These are phyloP conservation scores for Blastobotrys raffinosifermentans DNA, from an alignment of 1,139 yeast species.

Conservation along the genomic window DNA sequence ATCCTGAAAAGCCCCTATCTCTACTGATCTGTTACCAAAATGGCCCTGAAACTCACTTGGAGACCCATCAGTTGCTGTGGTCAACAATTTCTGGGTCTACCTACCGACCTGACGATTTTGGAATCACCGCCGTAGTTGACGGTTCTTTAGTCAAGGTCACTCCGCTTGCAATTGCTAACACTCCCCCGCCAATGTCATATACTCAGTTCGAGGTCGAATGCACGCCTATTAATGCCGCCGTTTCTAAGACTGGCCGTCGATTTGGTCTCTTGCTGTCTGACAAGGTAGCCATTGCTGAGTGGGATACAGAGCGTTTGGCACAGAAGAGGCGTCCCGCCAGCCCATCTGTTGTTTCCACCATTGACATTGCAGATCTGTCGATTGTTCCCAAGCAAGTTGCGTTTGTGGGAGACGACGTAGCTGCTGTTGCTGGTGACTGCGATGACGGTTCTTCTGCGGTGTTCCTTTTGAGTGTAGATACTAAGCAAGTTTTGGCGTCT, in stretches of 20 bases:
- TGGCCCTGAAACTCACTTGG: slow-evolving; percentile 37
- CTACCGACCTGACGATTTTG: slow-evolving; percentile 60
- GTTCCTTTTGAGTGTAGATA: slow-evolving; percentile 6
- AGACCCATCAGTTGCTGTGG: slow-evolving; percentile 64
- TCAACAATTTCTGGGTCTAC: slow-evolving; percentile 65
- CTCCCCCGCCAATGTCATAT: slow-evolving; percentile 90
- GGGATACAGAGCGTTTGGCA: slow-evolving; percentile 31
- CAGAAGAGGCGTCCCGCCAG: slow-evolving; percentile 22
- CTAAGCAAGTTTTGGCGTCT: slow-evolving; percentile 4
- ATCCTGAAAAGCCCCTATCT: slow-evolving; percentile 81
- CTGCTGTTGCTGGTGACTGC: slow-evolving; percentile 55
- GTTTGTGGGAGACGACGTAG: slow-evolving; percentile 44
- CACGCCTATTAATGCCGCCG: slow-evolving; percentile 59
- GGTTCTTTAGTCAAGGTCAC: slow-evolving; percentile 70
- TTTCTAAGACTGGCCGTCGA: slow-evolving; percentile 51
- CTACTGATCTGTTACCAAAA: slow-evolving; percentile 43
- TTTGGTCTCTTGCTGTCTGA: slow-evolving; percentile 54
- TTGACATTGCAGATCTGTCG: slow-evolving; percentile 3
- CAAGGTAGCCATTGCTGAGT: slow-evolving; percentile 38
- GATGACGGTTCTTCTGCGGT: slow-evolving; percentile 3
- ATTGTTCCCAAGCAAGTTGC: slow-evolving; percentile 64
- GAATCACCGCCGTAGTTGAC: slow-evolving; percentile 77
- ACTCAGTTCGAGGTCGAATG: slow-evolving; percentile 50
- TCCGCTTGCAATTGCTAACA: slow-evolving; percentile 78
- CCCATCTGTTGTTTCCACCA: background rate